These are phyloP conservation scores for Musa balbisiana DNA, from an alignment of 202 grass and related monocot species.

Conservation along the genomic window DNA sequence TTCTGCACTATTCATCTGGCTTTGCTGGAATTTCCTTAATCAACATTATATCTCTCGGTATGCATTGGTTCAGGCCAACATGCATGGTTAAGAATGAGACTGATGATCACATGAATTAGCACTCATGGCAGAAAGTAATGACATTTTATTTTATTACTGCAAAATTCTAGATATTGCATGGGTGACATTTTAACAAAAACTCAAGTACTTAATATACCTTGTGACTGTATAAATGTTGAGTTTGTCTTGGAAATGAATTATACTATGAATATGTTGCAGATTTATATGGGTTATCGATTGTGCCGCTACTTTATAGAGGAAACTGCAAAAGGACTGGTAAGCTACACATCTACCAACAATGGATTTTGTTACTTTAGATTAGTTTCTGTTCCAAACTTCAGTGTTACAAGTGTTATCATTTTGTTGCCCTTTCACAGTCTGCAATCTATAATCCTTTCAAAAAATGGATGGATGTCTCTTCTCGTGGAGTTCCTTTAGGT, in stretches of 20 bases:
- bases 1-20: too few relatives aligned
- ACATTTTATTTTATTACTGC: not conserved
- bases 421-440: constrained; percentile 34
- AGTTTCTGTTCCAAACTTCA: not conserved
- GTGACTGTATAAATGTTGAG: not conserved
- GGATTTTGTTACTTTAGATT: constrained; percentile 14
- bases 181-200: not conserved
- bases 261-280: constrained; percentile 23
- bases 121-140: too few relatives aligned
- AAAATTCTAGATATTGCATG: not conserved
- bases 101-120: too few relatives aligned
- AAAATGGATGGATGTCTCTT: constrained; percentile 59
- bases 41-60: too few relatives aligned
- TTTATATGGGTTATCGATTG: constrained; percentile 57
- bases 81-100: too few relatives aligned
- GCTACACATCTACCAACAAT: constrained; percentile 6
- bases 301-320: constrained; percentile 61
- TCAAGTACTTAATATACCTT: not conserved
- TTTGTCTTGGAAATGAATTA: not conserved
- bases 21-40: too few relatives aligned
- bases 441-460: constrained; percentile 39
- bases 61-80: too few relatives aligned
- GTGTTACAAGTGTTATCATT: constrained; percentile 5
- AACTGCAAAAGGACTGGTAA: constrained; percentile 55
- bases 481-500: constrained; percentile 63